phyloP scores from a whole-genome alignment of 179 eudicot genomes.

The Nepenthes alata region DNA sequence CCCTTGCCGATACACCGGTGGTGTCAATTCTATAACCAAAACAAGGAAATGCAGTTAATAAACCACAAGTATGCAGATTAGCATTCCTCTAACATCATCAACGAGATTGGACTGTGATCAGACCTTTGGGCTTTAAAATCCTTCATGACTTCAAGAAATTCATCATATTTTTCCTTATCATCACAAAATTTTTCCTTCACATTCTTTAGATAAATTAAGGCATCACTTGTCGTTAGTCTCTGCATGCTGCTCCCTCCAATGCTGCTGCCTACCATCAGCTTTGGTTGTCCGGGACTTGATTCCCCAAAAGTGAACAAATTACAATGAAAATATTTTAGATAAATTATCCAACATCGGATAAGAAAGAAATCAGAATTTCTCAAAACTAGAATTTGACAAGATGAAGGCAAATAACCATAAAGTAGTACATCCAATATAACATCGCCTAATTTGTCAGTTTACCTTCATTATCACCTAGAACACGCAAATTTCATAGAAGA shows the following conservation, averaged over 20 bases:
- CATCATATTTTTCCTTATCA: slow-evolving; percentile 73
- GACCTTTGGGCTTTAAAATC: slow-evolving; percentile 91
- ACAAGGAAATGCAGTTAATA: slow-evolving; percentile 1
- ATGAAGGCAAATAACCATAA: background rate
- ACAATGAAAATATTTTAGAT: background rate
- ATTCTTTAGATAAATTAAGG: slow-evolving; percentile 64
- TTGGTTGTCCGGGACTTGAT: slow-evolving; percentile 53
- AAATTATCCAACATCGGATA: background rate
- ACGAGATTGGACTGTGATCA: slow-evolving; percentile 5
- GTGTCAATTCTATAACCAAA: slow-evolving; percentile 59
- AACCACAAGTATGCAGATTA: background rate
- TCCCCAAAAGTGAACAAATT: slow-evolving; percentile 10
- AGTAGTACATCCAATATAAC: background rate
- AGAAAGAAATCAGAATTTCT: background rate
- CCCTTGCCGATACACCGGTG: slow-evolving; percentile 72
- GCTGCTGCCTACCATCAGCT: slow-evolving; percentile 36
- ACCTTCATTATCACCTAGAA: no score
- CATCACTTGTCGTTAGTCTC: slow-evolving; percentile 78
- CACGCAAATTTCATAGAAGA: no score
- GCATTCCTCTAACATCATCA: slow-evolving; percentile 1
- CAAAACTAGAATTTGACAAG: background rate
- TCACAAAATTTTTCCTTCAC: slow-evolving; percentile 84
- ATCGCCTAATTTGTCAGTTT: no score
- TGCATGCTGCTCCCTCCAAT: slow-evolving; percentile 24
- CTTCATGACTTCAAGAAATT: slow-evolving; percentile 90